phyloP scores from a whole-genome alignment of 768 basidiomycete species.

The Favolaschia claudopus region DNA sequence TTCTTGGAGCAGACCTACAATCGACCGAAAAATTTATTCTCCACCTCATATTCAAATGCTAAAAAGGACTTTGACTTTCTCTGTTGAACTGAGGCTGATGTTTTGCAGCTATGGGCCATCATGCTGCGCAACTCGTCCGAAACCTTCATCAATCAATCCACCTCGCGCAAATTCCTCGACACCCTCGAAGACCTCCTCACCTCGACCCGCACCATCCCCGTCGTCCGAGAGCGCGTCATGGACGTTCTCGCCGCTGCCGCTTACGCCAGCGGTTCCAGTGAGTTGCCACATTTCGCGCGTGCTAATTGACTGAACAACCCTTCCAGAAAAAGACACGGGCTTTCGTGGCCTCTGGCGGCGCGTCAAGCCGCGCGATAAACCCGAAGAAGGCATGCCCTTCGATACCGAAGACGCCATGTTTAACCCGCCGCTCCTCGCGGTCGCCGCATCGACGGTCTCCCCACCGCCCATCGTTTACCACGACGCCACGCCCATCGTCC shows the following conservation, averaged over 20 bases:
- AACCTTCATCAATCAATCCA: constrained; percentile 71
- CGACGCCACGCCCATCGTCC: constrained; percentile 40
- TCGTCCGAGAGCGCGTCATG: constrained; percentile 76
- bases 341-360: constrained; percentile 81
- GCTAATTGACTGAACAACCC: not conserved
- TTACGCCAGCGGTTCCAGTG: constrained; percentile 63
- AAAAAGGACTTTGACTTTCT: no score
- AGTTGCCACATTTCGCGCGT: constrained; percentile 26
- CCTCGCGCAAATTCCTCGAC: constrained; percentile 80
- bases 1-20: no score
- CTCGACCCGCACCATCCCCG: constrained; percentile 63
- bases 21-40: no score
- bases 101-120: constrained; percentile 81
- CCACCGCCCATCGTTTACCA: constrained; percentile 48
- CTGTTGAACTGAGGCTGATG: no score
- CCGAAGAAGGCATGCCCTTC: constrained; percentile 83
- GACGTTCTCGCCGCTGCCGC: constrained; percentile 86
- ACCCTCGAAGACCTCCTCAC: constrained; percentile 75
- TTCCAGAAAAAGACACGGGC: constrained; percentile 48
- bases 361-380: constrained; percentile 79
- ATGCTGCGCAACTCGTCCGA: constrained; percentile 84
- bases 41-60: no score
- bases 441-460: not conserved
- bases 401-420: constrained; percentile 83
- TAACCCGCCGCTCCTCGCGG: constrained; percentile 47